These are phyloP conservation scores for Penicillium taxi DNA, from an alignment of 495 filamentous ascomycete genomes.

Conservation along the genomic window DNA sequence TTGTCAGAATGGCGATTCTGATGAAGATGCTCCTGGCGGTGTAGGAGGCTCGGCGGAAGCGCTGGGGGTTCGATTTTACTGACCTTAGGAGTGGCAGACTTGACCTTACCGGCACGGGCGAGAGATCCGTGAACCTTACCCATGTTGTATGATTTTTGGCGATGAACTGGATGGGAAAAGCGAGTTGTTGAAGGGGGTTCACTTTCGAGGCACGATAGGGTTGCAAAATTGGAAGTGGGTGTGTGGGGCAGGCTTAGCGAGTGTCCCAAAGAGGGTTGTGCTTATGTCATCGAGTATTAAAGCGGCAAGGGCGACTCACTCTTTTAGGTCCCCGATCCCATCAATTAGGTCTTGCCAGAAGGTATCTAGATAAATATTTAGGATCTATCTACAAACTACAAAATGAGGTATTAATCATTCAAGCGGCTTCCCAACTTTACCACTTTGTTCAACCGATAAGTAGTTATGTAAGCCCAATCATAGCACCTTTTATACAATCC, in stretches of 20 bases:
- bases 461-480: too few species aligned
- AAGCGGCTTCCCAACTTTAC: too few species aligned
- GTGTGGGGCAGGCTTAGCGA: slow-evolving; percentile 2
- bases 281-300: too few species aligned
- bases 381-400: too few species aligned
- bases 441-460: too few species aligned
- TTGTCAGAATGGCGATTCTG: slow-evolving; percentile 17
- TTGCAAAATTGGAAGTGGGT: slow-evolving; percentile 30
- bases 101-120: slow-evolving; percentile 96
- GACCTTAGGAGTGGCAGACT: slow-evolving; percentile 88
- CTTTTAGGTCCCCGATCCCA: too few species aligned
- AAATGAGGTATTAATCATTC: too few species aligned
- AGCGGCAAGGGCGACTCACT: too few species aligned
- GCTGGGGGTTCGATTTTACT: slow-evolving; percentile 17
- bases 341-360: too few species aligned
- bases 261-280: too few species aligned
- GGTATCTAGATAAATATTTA: too few species aligned
- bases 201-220: slow-evolving; percentile 17
- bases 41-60: slow-evolving; percentile 5
- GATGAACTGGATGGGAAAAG: slow-evolving; percentile 15
- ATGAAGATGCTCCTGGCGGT: slow-evolving; percentile 4
- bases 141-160: slow-evolving; percentile 30
- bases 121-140: slow-evolving; percentile 45
- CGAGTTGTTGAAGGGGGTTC: slow-evolving; percentile 23
- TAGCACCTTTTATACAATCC: too few species aligned